phyloP scores from a whole-genome alignment of 306 rosid species.

The Cicer chorassanicum region DNA sequence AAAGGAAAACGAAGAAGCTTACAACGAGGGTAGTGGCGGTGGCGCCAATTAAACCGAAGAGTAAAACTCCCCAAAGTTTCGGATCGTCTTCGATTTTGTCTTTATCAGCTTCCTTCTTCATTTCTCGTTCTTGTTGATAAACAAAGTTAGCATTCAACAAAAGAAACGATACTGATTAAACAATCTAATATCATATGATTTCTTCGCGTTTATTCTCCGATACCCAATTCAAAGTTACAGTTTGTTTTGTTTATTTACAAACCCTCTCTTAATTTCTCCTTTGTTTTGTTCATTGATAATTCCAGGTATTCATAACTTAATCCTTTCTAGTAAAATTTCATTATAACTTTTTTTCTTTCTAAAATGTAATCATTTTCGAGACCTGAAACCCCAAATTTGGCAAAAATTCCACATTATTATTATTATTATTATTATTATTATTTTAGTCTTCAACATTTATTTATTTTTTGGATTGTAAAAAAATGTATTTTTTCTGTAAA shows the following conservation, averaged over 20 bases:
- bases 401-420: no score
- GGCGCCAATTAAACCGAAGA: conserved; percentile 89
- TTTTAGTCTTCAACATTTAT: no score
- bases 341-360: not conserved
- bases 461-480: no score
- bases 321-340: not conserved
- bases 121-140: conserved; percentile 40
- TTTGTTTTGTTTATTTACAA: not conserved
- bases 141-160: conserved; percentile 33
- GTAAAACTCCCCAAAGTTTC: conserved; percentile 77
- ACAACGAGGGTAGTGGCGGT: conserved; percentile 86
- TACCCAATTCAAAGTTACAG: not conserved
- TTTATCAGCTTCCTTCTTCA: conserved; percentile 57
- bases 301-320: not conserved
- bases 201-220: conserved; percentile 36
- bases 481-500: no score
- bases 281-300: not conserved
- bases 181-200: conserved; percentile 47
- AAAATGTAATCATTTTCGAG: no score
- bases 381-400: no score
- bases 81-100: conserved; percentile 56
- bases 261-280: not conserved
- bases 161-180: conserved; percentile 35
- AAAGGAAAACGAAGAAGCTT: conserved; percentile 36
- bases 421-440: no score